Evolutionary conservation across 345 rosid genomes (phyloP), one percentile per base, ranked within the genome.

Genomic region (Camelina neglecta): DNA sequence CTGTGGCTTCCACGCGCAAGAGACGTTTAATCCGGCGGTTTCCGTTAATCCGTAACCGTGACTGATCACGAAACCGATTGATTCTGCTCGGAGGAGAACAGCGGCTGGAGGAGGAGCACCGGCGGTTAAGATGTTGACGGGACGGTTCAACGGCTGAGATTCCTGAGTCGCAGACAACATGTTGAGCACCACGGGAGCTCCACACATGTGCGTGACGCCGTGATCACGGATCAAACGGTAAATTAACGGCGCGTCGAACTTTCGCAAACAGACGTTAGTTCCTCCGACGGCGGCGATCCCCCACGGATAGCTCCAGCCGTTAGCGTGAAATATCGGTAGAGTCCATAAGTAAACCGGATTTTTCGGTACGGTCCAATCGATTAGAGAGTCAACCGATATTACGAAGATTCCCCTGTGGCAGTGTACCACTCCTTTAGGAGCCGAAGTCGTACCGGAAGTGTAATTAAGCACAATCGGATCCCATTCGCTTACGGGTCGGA

Each of bases 41-140:
- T 93, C 96, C 1, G 95, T 86, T 10, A 90, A 83, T 3, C 98
- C 95, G 53, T 93, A 93, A 1, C 92, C 87, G 74, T 93, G 98
- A 41, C 86, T 82, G 53, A 93, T 86, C 4, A 76, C 13, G 60
- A 93, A 93, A 0, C 97, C 97, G 4, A 86, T 68, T 5, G 93
- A 77, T 73, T 89, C 97, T 4, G 90, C 86, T 51, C 84, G 85
- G 60, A 24, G 72, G 24, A 91, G 85, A 0, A 93, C 81, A 10
- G 84, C 75, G 0, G 98, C 91, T 0, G 98, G 98, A 2, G 98
- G 98, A 0, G 98, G 88, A 18, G 97, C 89, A 9, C 97, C 98
- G 7, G 89, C 96, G 0, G 98, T 91, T 54, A 91, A 66, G 29
- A 93, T 75, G 13, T 85, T 81, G 59, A 93, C 93, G 6, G 92